Evolutionary conservation across 2,329 filamentous ascomycete species (phyloP).

Genomic region (Colletotrichum lupini): DNA sequence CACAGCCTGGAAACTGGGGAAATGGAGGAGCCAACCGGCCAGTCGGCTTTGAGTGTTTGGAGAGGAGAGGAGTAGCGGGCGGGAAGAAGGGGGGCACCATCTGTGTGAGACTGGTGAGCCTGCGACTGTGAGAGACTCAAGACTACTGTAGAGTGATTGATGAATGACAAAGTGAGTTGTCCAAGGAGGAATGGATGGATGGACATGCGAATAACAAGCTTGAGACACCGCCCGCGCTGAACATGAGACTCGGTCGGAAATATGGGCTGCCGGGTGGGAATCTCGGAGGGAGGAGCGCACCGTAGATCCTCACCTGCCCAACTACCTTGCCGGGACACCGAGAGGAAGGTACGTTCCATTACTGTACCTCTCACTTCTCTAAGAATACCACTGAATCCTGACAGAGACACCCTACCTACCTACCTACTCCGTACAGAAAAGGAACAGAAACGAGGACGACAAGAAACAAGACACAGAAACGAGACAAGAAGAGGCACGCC

Average conservation of each 20-base stretch:
- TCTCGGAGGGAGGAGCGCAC: constrained; percentile 3
- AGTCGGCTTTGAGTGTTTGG: constrained; percentile 11
- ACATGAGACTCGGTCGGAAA: background rate
- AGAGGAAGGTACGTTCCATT: background rate
- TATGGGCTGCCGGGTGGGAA: background rate
- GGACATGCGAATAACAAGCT: background rate
- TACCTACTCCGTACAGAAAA: background rate
- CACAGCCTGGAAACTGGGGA: constrained; percentile 34
- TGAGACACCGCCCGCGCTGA: background rate
- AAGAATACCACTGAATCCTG: too few relatives aligned
- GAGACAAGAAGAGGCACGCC: too few relatives aligned
- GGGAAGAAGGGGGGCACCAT: background rate
- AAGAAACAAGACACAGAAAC: background rate
- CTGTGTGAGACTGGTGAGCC: background rate
- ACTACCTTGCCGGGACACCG: constrained; percentile 3
- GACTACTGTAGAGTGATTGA: background rate
- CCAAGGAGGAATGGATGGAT: background rate
- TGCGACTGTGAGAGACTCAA: background rate
- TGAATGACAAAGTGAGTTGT: background rate
- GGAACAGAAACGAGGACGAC: background rate
- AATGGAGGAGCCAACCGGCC: constrained; percentile 12
- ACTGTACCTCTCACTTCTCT: too few relatives aligned
- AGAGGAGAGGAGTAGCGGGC: background rate
- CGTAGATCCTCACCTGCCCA: constrained; percentile 24
- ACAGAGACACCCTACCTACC: background rate